These are phyloP conservation scores for Eucalyptus curtisii DNA, from an alignment of 345 rosid genomes.

Conservation along the genomic window DNA sequence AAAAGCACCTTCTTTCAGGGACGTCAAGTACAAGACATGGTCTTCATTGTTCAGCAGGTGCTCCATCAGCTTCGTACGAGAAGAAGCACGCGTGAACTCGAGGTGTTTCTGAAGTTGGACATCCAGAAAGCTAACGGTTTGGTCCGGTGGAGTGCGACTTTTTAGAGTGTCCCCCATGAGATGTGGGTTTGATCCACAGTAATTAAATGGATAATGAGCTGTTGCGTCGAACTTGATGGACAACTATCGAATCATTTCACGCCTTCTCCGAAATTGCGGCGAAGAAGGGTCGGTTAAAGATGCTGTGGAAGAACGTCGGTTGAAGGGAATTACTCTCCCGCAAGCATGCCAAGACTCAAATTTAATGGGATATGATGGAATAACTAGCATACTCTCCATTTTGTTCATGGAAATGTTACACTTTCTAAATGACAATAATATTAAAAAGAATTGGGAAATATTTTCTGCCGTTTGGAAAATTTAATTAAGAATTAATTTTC, in stretches of 20 bases:
- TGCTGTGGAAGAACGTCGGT: not conserved
- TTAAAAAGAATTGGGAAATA: no score
- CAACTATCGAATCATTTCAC: not conserved
- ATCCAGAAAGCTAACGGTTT: not conserved
- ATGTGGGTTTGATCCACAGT: not conserved
- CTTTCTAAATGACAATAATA: rapidly evolving
- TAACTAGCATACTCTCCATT: not conserved
- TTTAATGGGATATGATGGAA: not conserved
- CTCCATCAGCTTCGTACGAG: not conserved
- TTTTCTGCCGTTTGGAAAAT: rapidly evolving
- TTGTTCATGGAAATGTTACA: no score
- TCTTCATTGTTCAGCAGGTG: not conserved
- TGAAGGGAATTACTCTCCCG: rapidly evolving
- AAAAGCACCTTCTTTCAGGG: not conserved
- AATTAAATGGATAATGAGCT: not conserved
- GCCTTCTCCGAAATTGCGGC: not conserved
- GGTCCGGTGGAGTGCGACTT: not conserved
- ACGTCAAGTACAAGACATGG: not conserved
- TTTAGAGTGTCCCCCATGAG: not conserved
- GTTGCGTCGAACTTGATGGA: not conserved
- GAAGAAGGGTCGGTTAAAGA: not conserved
- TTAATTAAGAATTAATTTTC: no score
- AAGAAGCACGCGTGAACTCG: not conserved
- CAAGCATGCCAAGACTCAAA: not conserved
- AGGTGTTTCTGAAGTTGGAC: not conserved